Percentiles rank a stretch among this genome's conserved stretches.
phyloP scores from a whole-genome alignment of 768 basidiomycete genomes.

The Kwoniella heveanensis region DNA sequence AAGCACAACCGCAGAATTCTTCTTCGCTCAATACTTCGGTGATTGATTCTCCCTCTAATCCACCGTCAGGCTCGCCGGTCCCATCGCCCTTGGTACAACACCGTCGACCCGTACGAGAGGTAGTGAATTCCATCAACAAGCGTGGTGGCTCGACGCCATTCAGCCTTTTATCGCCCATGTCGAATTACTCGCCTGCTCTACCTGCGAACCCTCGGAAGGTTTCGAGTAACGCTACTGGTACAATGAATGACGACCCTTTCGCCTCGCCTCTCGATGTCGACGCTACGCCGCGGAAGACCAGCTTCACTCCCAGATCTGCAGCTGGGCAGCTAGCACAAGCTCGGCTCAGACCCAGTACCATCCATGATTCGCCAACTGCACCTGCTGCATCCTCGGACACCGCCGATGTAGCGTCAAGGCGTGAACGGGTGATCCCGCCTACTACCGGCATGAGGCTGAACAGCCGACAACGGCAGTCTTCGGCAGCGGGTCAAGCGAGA shows the following conservation, averaged over 20 bases:
- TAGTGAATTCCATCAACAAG: slow-evolving; percentile 47
- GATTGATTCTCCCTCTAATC: slow-evolving; percentile 3
- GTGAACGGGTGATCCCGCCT: background rate
- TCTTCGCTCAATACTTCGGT: background rate
- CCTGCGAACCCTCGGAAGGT: background rate
- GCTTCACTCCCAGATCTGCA: background rate
- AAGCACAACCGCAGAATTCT: background rate
- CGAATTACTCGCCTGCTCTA: slow-evolving; percentile 29
- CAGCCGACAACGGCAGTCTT: background rate
- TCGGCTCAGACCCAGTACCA: slow-evolving; percentile 6
- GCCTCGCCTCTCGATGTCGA: background rate
- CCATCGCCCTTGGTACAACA: slow-evolving; percentile 25
- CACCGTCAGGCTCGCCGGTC: slow-evolving; percentile 27
- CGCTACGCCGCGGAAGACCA: background rate
- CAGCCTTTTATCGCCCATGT: slow-evolving; percentile 28
- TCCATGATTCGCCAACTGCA: background rate
- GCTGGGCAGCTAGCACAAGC: background rate
- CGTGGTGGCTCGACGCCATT: slow-evolving; percentile 25
- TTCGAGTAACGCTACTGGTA: background rate
- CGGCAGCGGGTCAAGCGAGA: slow-evolving; percentile 4
- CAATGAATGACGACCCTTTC: slow-evolving; percentile 5
- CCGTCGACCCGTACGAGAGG: slow-evolving; percentile 43
- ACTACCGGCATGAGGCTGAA: background rate
- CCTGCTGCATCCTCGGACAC: background rate
- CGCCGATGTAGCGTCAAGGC: background rate